phyloP scores from a whole-genome alignment of 306 rosid genomes.

The Hippophae tibetana region DNA sequence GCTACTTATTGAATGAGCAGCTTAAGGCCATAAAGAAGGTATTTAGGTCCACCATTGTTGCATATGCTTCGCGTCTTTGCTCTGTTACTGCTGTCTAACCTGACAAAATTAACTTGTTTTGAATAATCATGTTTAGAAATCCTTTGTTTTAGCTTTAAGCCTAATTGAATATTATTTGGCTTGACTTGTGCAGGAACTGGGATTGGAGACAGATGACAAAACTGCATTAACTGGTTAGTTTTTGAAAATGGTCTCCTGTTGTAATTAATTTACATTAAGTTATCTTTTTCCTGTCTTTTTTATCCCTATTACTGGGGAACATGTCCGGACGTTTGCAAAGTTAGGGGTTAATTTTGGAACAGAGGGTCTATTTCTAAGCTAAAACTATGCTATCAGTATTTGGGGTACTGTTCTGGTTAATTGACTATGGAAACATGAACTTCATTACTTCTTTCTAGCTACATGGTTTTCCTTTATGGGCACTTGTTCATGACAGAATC shows the following conservation, averaged over 20 bases:
- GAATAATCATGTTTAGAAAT: background rate
- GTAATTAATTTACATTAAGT: background rate
- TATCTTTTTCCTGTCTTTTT: background rate
- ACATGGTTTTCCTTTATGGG: background rate
- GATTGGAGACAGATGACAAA: slow-evolving; percentile 97
- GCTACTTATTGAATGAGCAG: slow-evolving; percentile 87
- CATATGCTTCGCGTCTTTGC: background rate
- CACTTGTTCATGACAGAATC: background rate
- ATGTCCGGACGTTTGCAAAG: too few relatives aligned
- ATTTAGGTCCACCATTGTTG: slow-evolving; percentile 1
- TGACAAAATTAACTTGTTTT: background rate
- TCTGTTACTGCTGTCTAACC: slow-evolving; percentile 7
- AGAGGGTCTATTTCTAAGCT: too few relatives aligned
- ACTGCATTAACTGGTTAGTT: slow-evolving; percentile 92
- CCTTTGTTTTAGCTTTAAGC: slow-evolving; percentile 16
- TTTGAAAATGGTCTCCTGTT: slow-evolving; percentile 15
- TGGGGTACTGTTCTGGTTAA: too few relatives aligned
- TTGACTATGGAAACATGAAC: too few relatives aligned
- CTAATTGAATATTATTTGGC: slow-evolving; percentile 9
- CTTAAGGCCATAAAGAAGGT: slow-evolving; percentile 99
- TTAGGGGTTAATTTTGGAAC: too few relatives aligned
- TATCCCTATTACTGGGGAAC: background rate
- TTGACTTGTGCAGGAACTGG: slow-evolving; percentile 61
- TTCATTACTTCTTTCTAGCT: too few relatives aligned
- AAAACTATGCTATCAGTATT: too few relatives aligned